Percentiles rank a stretch among this genome's conserved stretches.
phyloP scores from a whole-genome alignment of 1,284 basidiomycete species.

The Boletus semigastroideus region DNA sequence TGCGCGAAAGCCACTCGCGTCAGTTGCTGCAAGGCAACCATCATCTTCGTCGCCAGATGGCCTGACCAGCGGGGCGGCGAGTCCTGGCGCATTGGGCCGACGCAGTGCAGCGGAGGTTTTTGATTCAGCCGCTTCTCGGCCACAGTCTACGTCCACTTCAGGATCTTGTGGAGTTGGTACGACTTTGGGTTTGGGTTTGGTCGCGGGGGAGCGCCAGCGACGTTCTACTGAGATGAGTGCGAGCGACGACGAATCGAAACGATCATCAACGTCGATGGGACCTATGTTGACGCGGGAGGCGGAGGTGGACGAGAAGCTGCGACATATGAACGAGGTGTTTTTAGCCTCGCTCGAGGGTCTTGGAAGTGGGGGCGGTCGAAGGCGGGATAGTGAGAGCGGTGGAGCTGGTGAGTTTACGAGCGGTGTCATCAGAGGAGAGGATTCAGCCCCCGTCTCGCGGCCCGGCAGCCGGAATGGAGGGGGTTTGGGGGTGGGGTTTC shows the following conservation, averaged over 20 bases:
- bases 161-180: not conserved
- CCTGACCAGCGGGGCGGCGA: not conserved
- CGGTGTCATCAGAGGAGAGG: conserved; percentile 14
- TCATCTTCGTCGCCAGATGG: conserved; percentile 1
- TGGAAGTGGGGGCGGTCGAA: conserved; percentile 20
- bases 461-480: conserved; percentile 11
- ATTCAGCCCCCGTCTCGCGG: conserved; percentile 6
- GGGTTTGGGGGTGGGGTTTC: conserved; percentile 8
- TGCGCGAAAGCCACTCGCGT: conserved; percentile 54
- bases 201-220: conserved; percentile 18
- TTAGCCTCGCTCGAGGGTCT: conserved; percentile 57
- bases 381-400: conserved; percentile 11
- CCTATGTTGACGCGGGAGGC: conserved; percentile 58
- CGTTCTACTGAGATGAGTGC: conserved; percentile 12
- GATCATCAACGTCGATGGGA: conserved; percentile 30
- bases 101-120: not conserved
- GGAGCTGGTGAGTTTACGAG: conserved; percentile 8
- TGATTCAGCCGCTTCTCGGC: conserved; percentile 2
- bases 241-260: conserved; percentile 18
- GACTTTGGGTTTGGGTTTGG: conserved; percentile 17
- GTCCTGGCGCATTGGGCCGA: conserved; percentile 3
- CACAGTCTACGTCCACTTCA: conserved; percentile 1
- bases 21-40: conserved; percentile 19
- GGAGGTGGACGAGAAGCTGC: conserved; percentile 62
- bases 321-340: conserved; percentile 65